Base-by-base conservation (phyloP, 1,139 yeast species). In the Suzukiozyma palmioleophila region DNA sequence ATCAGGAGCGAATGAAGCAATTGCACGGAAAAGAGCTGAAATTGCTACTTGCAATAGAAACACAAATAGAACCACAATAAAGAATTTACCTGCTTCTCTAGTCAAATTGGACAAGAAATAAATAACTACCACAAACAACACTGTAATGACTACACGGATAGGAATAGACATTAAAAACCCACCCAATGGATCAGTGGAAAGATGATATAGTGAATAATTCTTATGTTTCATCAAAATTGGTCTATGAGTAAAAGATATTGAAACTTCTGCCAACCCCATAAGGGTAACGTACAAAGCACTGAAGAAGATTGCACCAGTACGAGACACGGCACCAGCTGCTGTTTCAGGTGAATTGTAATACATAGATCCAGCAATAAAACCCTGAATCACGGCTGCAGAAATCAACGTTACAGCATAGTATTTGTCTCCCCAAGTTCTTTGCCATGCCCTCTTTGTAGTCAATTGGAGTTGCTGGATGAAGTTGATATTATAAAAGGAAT, bases 301-400 rank as follows among this genome's bases (percentile, higher is more conserved):
- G 49, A 78, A 78, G 57, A 76, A 78, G 24, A 78, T 54, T 33
- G 69, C 65, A 63, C 82, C 83, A 49, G 81, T 79, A 56, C 82
- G 66, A 9, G 82, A 70, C 47, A 77, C 79, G 1, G 81, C 74
- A 43, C 84, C 83, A 11, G 54, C 40, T 13, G 59, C 64, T 11
- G 52, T 34, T 8, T 50, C 45, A 1, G 81, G 75, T 14, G 74
- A 61, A 43, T 72, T 64, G 47, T 69, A 74, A 51, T 62, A 76
- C 40, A 75, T 56, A 0, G 81, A 75, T 32, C 84, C 84, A 12
- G 66, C 60, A 44, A 79, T 64, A 41, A 79, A 63, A 21, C 81
- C 65, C 50, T 77, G 81, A 31, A 71, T 53, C 11, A 72, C 50
- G 18, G 78, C 75, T 25, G 84, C 76, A 16, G 56, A 53, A 16